These are phyloP conservation scores for Moelleriella libera DNA, from an alignment of 2,329 filamentous ascomycete genomes.

Conservation along the genomic window DNA sequence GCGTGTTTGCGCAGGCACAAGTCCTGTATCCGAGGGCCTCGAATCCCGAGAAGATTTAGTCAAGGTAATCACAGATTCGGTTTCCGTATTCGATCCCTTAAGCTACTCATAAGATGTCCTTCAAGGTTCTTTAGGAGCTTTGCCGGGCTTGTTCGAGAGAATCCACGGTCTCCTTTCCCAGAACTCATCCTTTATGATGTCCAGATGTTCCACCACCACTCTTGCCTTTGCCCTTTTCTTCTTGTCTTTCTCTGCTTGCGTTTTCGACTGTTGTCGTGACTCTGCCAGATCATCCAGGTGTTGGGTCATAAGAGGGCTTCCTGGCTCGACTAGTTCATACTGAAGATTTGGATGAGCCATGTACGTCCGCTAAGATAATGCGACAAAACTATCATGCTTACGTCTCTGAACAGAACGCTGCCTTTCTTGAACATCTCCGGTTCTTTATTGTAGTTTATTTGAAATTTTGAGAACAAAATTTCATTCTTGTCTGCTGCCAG, in stretches of 20 bases:
- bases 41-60: too few species aligned
- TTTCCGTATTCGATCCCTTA: too few species aligned
- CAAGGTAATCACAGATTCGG: too few species aligned
- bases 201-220: slow-evolving; percentile 71
- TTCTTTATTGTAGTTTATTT: slow-evolving; percentile 97
- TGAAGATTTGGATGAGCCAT: slow-evolving; percentile 15
- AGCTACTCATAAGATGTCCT: too few species aligned
- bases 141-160: slow-evolving; percentile 59
- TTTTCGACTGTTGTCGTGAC: slow-evolving; percentile 50
- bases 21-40: too few species aligned
- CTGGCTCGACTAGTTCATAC: slow-evolving; percentile 57
- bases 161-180: slow-evolving; percentile 84
- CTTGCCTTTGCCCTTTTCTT: slow-evolving; percentile 70
- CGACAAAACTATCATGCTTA: slow-evolving; percentile 20
- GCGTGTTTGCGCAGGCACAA: too few species aligned
- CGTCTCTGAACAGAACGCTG: slow-evolving; percentile 75
- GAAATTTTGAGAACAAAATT: slow-evolving; percentile 77
- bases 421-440: slow-evolving; percentile 86
- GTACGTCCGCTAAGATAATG: background rate
- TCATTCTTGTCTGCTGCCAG: slow-evolving; percentile 86
- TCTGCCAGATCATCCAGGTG: slow-evolving; percentile 36
- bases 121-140: slow-evolving; percentile 45
- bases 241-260: slow-evolving; percentile 69
- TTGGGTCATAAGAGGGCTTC: slow-evolving; percentile 28
- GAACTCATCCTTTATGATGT: slow-evolving; percentile 92